A percentile compares a stretch with the other conserved stretches of the same genome.
Evolutionary conservation across 148 eudicot species (phyloP).

Genomic region (Simmondsia chinensis): DNA sequence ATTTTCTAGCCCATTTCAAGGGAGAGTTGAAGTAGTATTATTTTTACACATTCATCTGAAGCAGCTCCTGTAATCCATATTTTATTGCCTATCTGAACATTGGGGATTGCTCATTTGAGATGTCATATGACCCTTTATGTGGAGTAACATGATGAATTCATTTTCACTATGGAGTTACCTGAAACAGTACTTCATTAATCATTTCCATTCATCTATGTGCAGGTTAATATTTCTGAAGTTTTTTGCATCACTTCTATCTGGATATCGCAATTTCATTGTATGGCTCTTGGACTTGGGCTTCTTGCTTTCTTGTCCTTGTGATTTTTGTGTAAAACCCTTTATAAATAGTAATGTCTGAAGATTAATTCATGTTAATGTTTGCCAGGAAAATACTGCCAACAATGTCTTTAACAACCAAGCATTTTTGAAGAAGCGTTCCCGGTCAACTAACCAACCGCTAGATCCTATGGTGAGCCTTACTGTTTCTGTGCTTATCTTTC

Average conservation of each 20-base stretch:
- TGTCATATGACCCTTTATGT: background rate
- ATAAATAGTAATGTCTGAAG: background rate
- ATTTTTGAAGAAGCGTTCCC: conserved; percentile 91
- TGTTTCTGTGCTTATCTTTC: background rate
- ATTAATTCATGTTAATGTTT: conserved; percentile 6
- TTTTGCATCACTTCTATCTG: conserved; percentile 87
- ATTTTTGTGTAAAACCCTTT: background rate
- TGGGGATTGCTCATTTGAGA: background rate
- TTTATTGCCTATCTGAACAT: too few relatives aligned
- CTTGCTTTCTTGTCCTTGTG: conserved; percentile 6
- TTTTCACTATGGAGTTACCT: too few relatives aligned
- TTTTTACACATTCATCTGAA: too few relatives aligned
- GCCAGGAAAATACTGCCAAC: conserved; percentile 83
- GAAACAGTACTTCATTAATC: background rate
- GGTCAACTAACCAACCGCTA: conserved; percentile 76
- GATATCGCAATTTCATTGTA: conserved; percentile 96
- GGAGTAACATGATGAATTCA: too few relatives aligned
- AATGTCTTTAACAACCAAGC: conserved; percentile 94
- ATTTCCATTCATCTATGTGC: conserved; percentile 22
- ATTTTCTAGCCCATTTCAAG: too few relatives aligned
- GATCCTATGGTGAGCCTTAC: conserved; percentile 67
- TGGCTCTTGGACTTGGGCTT: conserved; percentile 8
- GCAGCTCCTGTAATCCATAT: too few relatives aligned
- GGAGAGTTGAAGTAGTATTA: too few relatives aligned
- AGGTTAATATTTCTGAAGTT: conserved; percentile 90